phyloP scores from a whole-genome alignment of 139 green algal genomes.

The Haematococcus sp. region DNA sequence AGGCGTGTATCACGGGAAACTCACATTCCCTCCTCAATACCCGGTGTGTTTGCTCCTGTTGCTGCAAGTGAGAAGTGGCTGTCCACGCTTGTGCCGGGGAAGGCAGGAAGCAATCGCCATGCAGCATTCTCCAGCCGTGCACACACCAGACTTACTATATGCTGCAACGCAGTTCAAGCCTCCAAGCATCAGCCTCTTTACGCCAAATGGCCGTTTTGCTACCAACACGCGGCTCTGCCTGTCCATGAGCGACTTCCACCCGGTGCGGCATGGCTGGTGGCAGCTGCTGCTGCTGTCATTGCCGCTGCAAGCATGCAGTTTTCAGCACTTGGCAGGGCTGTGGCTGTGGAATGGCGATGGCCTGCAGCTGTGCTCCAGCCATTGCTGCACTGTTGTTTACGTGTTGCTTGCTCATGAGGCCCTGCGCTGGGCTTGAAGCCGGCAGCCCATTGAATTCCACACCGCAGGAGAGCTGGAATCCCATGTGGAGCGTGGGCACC shows the following conservation, averaged over 20 bases:
- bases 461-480: constrained; percentile 66
- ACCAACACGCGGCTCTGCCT: constrained; percentile 83
- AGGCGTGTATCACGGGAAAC: constrained; percentile 82
- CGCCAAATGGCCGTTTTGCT: constrained; percentile 80
- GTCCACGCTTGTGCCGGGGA: no score
- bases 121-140: no score
- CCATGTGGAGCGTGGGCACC: constrained; percentile 67
- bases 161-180: constrained; percentile 64
- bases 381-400: no score
- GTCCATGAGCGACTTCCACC: constrained; percentile 83
- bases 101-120: no score
- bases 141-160: no score
- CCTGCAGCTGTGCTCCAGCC: no score
- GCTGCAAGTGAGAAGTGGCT: background rate
- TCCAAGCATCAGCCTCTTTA: constrained; percentile 74
- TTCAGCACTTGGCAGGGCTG: no score
- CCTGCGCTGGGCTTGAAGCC: no score
- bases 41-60: background rate
- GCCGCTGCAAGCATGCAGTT: background rate
- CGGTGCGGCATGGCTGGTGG: constrained; percentile 24
- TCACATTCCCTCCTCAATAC: constrained; percentile 54
- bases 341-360: no score
- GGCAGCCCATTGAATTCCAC: no score
- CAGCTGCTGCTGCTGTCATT: no score
- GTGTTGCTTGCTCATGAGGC: no score